Percentiles rank a stretch among this genome's conserved stretches.
These are phyloP conservation scores for Alnus glutinosa DNA, from an alignment of 306 rosid species.

Conservation along the genomic window DNA sequence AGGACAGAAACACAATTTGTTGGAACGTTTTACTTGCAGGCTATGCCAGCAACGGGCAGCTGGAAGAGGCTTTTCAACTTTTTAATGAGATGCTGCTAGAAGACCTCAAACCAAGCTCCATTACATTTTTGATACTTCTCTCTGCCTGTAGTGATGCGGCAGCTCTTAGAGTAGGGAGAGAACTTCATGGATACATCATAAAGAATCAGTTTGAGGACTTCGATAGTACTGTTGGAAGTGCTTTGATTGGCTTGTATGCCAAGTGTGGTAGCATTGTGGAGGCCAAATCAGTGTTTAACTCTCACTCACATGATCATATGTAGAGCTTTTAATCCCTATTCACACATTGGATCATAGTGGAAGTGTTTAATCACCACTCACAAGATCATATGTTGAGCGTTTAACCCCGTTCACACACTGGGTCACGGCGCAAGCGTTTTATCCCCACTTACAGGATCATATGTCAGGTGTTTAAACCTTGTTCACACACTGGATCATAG, in stretches of 20 bases:
- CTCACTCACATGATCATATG: too few species aligned
- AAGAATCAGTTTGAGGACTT: constrained; percentile 25
- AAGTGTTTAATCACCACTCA: too few species aligned
- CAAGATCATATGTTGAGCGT: too few species aligned
- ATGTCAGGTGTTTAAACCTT: too few species aligned
- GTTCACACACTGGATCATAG: too few species aligned
- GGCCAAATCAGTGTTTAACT: constrained; percentile 35
- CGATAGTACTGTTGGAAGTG: constrained; percentile 22
- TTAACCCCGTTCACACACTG: too few species aligned
- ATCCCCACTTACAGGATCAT: too few species aligned
- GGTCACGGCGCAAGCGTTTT: too few species aligned
- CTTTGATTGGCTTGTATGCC: constrained; percentile 32
- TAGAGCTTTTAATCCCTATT: too few species aligned
- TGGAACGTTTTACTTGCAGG: constrained; percentile 53
- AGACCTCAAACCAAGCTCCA: constrained; percentile 38
- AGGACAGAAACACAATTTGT: constrained; percentile 36
- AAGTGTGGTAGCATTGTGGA: constrained; percentile 33
- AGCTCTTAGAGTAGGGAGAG: constrained; percentile 35
- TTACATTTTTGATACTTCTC: constrained; percentile 36
- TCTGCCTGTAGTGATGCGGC: constrained; percentile 30
- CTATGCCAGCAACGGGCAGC: constrained; percentile 27
- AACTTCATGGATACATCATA: constrained; percentile 38
- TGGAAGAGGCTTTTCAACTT: constrained; percentile 32
- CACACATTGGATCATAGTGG: too few species aligned
- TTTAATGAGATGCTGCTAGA: constrained; percentile 39